A percentile compares a stretch with the other conserved stretches of the same genome.
phyloP scores from a whole-genome alignment of 1,284 basidiomycete species.

The Dichomitus squalens region DNA sequence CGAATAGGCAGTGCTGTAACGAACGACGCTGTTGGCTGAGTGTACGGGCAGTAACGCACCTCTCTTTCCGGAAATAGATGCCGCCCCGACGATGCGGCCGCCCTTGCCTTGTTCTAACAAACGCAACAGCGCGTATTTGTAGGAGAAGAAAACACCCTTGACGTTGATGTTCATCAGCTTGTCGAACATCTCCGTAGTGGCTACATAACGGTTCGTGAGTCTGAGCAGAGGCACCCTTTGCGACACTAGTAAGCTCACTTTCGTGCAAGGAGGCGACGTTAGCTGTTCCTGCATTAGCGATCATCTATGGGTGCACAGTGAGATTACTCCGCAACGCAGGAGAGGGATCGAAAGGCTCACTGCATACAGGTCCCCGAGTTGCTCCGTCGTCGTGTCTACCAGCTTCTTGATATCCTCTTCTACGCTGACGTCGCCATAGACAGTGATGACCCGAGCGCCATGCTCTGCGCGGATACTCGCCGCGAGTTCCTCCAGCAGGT shows the following conservation, averaged over 20 bases:
- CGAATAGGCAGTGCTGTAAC: not conserved
- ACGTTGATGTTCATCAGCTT: constrained; percentile 34
- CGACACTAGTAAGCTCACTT: constrained; percentile 1
- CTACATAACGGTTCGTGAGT: constrained; percentile 4
- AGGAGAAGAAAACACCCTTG: constrained; percentile 36
- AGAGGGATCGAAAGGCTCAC: not conserved
- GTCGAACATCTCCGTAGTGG: constrained; percentile 30
- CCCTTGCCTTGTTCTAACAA: constrained; percentile 39
- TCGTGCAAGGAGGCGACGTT: constrained; percentile 21
- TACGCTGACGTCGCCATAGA: constrained; percentile 32
- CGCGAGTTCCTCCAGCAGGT: constrained; percentile 23
- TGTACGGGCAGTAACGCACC: constrained; percentile 8
- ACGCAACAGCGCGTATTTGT: constrained; percentile 38
- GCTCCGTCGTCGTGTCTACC: constrained; percentile 28
- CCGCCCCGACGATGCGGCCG: constrained; percentile 37
- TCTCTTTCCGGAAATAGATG: constrained; percentile 30
- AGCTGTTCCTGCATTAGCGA: constrained; percentile 20
- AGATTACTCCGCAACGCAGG: not conserved
- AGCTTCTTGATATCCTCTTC: constrained; percentile 35
- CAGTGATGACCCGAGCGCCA: constrained; percentile 23
- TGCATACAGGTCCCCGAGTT: constrained; percentile 32
- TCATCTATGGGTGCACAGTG: constrained; percentile 11
- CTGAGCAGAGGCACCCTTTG: not conserved
- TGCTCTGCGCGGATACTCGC: constrained; percentile 21
- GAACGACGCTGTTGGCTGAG: no score